Conservation (phyloP, 352 stramenopile species). For the Pythium rishiriense region DNA sequence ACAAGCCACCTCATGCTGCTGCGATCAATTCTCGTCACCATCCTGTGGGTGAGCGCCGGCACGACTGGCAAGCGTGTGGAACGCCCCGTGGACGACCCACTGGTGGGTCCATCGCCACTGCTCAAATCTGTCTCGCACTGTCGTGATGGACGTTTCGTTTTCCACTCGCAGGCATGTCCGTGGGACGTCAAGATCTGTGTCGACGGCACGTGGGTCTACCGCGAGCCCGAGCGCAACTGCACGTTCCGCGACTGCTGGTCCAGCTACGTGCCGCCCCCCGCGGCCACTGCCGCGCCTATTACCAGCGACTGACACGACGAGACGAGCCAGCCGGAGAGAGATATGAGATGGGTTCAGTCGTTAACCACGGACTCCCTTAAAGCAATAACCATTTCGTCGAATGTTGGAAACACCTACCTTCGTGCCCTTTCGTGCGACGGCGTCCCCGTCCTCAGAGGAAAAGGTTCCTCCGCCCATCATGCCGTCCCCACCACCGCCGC, state of each 20-base stretch:
- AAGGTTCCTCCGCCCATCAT: background rate
- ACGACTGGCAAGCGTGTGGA: background rate
- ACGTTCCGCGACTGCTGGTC: constrained; percentile 55
- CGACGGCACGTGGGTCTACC: constrained; percentile 71
- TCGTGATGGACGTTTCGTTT: background rate
- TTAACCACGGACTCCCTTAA: background rate
- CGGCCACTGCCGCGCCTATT: background rate
- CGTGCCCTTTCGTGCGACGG: background rate
- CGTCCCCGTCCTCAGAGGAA: background rate
- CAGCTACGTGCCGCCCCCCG: background rate
- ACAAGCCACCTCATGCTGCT: background rate
- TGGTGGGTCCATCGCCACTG: constrained; percentile 17
- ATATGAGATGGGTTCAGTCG: constrained; percentile 12
- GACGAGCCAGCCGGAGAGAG: too few species aligned
- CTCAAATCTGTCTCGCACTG: background rate
- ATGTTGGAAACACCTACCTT: too few species aligned
- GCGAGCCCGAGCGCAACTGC: constrained; percentile 41
- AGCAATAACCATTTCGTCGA: too few species aligned
- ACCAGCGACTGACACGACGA: background rate
- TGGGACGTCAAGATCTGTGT: constrained; percentile 66
- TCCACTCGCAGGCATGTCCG: constrained; percentile 38
- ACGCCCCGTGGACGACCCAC: constrained; percentile 32
- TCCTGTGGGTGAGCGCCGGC: background rate
- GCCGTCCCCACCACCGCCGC: constrained; percentile 4
- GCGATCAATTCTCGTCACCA: background rate